Evolutionary conservation across 768 basidiomycete genomes (phyloP), one percentile per base, ranked within the genome.

Genomic region (Rickenella mellea): DNA sequence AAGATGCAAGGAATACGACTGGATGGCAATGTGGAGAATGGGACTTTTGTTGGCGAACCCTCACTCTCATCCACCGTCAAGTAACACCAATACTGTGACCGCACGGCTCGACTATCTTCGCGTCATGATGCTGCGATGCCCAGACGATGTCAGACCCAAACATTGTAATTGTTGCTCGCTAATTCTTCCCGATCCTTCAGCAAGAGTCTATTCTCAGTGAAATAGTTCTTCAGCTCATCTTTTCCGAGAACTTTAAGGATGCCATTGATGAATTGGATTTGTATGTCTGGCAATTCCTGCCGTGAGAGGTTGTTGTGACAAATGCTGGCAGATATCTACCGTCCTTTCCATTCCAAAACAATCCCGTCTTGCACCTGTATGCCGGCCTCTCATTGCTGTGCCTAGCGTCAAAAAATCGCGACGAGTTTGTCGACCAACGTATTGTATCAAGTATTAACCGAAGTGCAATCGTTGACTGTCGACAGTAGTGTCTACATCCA

Each of bases 191-290:
- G 9, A 15, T 38, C 25, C 21, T 25, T 20, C 52, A 94, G 91
- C 76, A 76, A 52, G 83, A 88, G 59, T 48, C 61, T 20, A 78
- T 94, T 30, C 65, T 96, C 8, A 75, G 76, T 51, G 89, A 93
- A 54, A 61, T 93, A 3, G 64, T 84, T 8, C 68, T 90, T 20
- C 68, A 76, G 25, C 66, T 91, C 17, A 76, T 91, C 43, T 50
- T 71, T 15, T 57, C 68, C 15, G 71, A 66, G 4, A 70, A 69
- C 53, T 68, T 83, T 51, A 68, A 70, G 43, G 76, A 81, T 41
- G 92, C 91, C 1, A 63, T 91, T 42, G 83, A 89, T 46, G 87
- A 96, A 55, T 64, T 94, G 10, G 87, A 92, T 55, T 69, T 92
- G 88, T 91, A 61, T 49, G 75, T 60, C 14, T 32, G 38, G 21